Evolutionary conservation across 208 protist genomes (phyloP).

Genomic region (Wallacemonas sp.): DNA sequence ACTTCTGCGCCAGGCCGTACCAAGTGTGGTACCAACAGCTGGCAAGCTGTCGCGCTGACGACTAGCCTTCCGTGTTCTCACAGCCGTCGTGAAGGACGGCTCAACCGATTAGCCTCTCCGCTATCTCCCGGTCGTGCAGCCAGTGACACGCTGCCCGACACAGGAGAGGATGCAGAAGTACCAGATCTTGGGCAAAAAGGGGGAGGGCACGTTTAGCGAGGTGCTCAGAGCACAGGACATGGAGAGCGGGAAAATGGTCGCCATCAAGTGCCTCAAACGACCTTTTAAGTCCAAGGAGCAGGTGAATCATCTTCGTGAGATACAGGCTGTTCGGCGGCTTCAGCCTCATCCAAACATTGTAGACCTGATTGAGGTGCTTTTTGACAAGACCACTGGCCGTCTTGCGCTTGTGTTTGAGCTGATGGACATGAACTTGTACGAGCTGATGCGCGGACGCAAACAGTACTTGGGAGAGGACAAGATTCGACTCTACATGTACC

Average conservation of each 20-base stretch:
- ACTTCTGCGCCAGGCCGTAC: too few species aligned
- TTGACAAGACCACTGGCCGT: constrained; percentile 87
- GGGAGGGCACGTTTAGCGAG: constrained; percentile 97
- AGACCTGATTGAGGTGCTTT: constrained; percentile 95
- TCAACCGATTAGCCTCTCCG: too few species aligned
- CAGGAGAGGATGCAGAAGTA: constrained; percentile 91
- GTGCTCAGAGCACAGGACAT: constrained; percentile 95
- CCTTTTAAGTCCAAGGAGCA: constrained; percentile 92
- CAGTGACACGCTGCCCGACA: too few species aligned
- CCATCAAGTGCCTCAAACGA: constrained; percentile 98
- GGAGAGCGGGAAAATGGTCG: constrained; percentile 89
- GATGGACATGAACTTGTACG: constrained; percentile 98
- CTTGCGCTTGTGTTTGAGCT: constrained; percentile 97
- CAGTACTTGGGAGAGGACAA: constrained; percentile 89
- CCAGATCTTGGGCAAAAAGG: constrained; percentile 94
- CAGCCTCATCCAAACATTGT: constrained; percentile 95
- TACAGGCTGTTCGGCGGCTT: constrained; percentile 92
- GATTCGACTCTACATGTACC: constrained; percentile 87
- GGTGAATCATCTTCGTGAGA: constrained; percentile 97
- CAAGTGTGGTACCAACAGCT: too few species aligned
- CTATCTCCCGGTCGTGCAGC: too few species aligned
- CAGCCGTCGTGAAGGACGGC: too few species aligned
- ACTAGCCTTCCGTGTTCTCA: too few species aligned
- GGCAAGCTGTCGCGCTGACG: too few species aligned
- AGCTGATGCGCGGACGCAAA: constrained; percentile 91